Conservation (phyloP, 495 filamentous ascomycete species). For the Lasiosphaeria ovina region DNA sequence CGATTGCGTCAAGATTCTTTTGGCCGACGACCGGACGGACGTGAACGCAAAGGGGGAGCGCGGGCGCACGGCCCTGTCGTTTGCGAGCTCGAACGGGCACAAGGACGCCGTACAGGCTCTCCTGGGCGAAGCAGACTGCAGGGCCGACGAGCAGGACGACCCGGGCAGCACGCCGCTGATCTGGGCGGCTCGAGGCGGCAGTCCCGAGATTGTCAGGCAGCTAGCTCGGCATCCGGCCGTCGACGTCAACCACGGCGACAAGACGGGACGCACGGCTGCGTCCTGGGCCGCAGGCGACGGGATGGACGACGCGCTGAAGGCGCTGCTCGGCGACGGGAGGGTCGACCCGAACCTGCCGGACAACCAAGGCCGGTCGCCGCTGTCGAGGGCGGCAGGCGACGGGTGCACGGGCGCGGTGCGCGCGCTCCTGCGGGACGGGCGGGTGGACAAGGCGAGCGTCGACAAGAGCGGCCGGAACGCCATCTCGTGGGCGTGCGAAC, state of each 20-base stretch:
- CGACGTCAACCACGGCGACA: conserved; percentile 21
- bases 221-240: conserved; percentile 2
- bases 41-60: background rate
- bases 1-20: conserved; percentile 10
- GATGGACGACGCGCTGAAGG: conserved; percentile 14
- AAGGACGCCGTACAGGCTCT: conserved; percentile 11
- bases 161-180: conserved; percentile 16
- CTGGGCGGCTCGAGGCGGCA: conserved; percentile 17
- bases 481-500: conserved; percentile 26
- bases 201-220: conserved; percentile 3
- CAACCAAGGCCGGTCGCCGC: conserved; percentile 14
- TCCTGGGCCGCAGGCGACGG: conserved; percentile 26
- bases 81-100: conserved; percentile 20
- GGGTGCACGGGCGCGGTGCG: conserved; percentile 12
- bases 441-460: conserved; percentile 13
- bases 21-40: conserved; percentile 7
- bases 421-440: conserved; percentile 7
- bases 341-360: conserved; percentile 12
- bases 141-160: conserved; percentile 9
- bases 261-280: conserved; percentile 19
- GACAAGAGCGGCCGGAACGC: conserved; percentile 24
- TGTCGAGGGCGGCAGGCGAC: conserved; percentile 24
- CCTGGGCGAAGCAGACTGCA: background rate
- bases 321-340: conserved; percentile 8
- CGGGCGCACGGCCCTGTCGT: conserved; percentile 26